These are phyloP conservation scores for Papiliotrema laurentii DNA, from an alignment of 1,284 basidiomycete species.

Conservation along the genomic window DNA sequence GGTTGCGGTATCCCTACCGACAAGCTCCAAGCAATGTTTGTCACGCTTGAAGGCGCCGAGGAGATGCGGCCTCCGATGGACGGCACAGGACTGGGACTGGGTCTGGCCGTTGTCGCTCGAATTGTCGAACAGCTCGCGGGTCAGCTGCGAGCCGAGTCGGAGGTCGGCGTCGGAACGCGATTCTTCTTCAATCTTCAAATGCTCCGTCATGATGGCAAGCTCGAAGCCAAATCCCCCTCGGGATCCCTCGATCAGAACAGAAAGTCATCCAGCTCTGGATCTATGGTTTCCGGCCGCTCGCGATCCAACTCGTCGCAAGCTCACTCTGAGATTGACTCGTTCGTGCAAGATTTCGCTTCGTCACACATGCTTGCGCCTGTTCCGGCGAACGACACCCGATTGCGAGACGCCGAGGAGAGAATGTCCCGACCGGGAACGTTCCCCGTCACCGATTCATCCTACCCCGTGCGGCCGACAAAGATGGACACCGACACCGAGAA, in stretches of 20 bases:
- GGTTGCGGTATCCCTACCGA: constrained; percentile 69
- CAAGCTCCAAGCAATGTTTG: constrained; percentile 76
- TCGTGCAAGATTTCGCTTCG: constrained; percentile 60
- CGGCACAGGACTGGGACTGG: constrained; percentile 54
- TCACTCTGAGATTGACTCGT: constrained; percentile 57
- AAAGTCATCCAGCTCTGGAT: not conserved
- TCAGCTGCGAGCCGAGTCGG: constrained; percentile 73
- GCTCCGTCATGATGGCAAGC: constrained; percentile 12
- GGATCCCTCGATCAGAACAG: not conserved
- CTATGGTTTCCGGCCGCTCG: constrained; percentile 14
- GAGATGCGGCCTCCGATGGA: constrained; percentile 41
- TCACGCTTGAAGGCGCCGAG: constrained; percentile 81
- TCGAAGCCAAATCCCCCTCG: not conserved
- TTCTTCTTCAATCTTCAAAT: constrained; percentile 53
- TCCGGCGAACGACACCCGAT: constrained; percentile 39
- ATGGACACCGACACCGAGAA: constrained; percentile 27
- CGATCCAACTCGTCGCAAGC: constrained; percentile 21
- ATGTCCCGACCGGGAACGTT: constrained; percentile 41
- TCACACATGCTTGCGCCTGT: constrained; percentile 33
- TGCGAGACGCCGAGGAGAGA: constrained; percentile 28
- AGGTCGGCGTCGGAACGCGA: constrained; percentile 62
- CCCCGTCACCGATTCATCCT: constrained; percentile 44
- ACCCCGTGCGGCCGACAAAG: constrained; percentile 45
- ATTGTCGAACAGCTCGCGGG: constrained; percentile 76
- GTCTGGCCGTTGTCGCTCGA: constrained; percentile 74